A percentile compares a stretch with the other conserved stretches of the same genome.
Conservation (phyloP, 2,329 filamentous ascomycete genomes). For the Xylariaceae sp. region DNA sequence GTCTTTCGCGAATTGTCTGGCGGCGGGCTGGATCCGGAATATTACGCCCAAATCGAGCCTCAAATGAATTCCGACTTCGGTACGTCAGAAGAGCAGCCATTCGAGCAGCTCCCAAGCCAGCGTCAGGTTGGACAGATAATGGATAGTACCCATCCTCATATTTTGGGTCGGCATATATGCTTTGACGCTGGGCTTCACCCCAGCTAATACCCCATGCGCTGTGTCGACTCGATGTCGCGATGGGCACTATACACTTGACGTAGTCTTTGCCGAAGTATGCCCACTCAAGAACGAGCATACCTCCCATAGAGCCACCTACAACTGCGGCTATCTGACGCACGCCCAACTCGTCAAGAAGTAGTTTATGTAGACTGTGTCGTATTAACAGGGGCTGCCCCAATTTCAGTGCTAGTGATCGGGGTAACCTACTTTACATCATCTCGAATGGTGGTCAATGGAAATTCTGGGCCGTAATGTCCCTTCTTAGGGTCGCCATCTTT, state of each 20-base stretch:
- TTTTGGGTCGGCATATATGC: slow-evolving; percentile 97
- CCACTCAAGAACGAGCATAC: slow-evolving; percentile 92
- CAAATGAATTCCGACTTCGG: slow-evolving; percentile 94
- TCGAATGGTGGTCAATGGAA: slow-evolving; percentile 91
- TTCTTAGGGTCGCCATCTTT: slow-evolving; percentile 79
- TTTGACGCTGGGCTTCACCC: slow-evolving; percentile 87
- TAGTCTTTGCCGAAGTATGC: slow-evolving; percentile 90
- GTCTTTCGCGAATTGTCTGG: slow-evolving; percentile 79
- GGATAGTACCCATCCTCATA: slow-evolving; percentile 97
- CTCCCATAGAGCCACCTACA: slow-evolving; percentile 84
- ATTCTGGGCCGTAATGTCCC: slow-evolving; percentile 90
- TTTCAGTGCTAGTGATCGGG: slow-evolving; percentile 3
- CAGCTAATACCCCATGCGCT: slow-evolving; percentile 92
- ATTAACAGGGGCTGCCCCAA: slow-evolving; percentile 32
- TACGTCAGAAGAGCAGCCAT: slow-evolving; percentile 98
- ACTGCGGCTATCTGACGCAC: slow-evolving; percentile 80
- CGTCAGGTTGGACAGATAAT: slow-evolving; percentile 83
- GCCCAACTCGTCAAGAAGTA: slow-evolving; percentile 80
- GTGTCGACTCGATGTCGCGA: slow-evolving; percentile 83
- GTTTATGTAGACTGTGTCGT: slow-evolving; percentile 71
- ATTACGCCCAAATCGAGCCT: slow-evolving; percentile 92
- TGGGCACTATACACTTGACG: slow-evolving; percentile 79
- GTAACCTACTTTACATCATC: slow-evolving; percentile 87
- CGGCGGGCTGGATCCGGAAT: slow-evolving; percentile 83
- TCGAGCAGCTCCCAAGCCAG: slow-evolving; percentile 89